Percentiles rank a stretch among this genome's conserved stretches.
Conservation (phyloP, 2,329 filamentous ascomycete species). For the Periconia macrospinosa region DNA sequence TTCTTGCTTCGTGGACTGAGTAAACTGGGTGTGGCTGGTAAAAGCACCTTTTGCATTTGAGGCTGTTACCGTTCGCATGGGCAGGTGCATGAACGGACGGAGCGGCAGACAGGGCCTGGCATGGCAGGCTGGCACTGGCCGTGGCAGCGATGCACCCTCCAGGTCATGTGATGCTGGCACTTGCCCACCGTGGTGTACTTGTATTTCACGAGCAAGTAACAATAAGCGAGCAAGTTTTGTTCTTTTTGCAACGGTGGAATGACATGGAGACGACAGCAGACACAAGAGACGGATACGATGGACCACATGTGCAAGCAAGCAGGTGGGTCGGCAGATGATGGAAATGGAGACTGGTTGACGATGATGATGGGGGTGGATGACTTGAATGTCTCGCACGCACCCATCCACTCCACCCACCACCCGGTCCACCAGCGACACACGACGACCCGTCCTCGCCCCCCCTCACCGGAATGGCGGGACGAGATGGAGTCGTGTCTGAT, state of each 20-base stretch:
- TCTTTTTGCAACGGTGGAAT: too few species aligned
- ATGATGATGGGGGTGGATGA: background rate
- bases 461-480: background rate
- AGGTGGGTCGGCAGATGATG: background rate
- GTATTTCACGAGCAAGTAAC: too few species aligned
- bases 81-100: conserved; percentile 12
- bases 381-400: background rate
- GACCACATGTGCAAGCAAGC: too few species aligned
- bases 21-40: conserved; percentile 22
- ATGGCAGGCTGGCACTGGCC: too few species aligned
- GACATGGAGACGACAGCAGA: background rate
- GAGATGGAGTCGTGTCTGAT: background rate
- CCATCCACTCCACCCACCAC: too few species aligned
- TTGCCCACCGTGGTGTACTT: too few species aligned
- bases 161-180: conserved; percentile 24
- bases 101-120: conserved; percentile 20
- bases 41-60: conserved; percentile 9
- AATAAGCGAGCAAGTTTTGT: too few species aligned
- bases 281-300: too few species aligned
- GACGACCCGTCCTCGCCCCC: too few species aligned
- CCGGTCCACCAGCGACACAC: too few species aligned
- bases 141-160: conserved; percentile 20
- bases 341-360: background rate
- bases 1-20: background rate
- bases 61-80: conserved; percentile 41